Evolutionary conservation across 768 basidiomycete genomes (phyloP).

Genomic region (Nidula microcarpa): DNA sequence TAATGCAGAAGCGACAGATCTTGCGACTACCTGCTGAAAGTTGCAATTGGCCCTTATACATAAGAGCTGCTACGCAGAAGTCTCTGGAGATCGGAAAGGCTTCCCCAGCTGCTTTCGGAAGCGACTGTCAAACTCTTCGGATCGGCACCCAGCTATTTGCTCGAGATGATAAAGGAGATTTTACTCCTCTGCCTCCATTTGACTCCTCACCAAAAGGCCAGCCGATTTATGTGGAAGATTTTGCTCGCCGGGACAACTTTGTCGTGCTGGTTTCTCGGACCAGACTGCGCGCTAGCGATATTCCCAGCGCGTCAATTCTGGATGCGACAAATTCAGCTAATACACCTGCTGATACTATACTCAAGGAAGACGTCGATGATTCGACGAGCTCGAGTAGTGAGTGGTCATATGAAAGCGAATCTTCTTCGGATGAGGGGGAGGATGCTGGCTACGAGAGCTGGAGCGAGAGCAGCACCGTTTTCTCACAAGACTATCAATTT

Average conservation of each 20-base stretch:
- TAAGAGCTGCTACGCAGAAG: neutral
- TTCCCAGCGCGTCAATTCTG: neutral
- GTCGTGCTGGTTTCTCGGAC: neutral
- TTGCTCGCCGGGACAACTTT: neutral
- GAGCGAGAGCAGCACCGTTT: constrained; percentile 3
- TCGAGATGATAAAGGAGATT: neutral
- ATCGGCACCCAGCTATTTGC: constrained; percentile 6
- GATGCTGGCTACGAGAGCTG: neutral
- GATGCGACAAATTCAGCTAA: neutral
- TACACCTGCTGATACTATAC: neutral
- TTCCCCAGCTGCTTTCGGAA: constrained; percentile 2
- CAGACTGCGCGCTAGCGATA: neutral
- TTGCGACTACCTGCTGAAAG: neutral
- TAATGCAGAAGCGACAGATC: neutral
- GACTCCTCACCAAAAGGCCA: neutral
- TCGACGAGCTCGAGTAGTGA: neutral
- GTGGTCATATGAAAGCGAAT: neutral
- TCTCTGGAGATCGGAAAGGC: neutral
- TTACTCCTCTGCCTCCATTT: neutral
- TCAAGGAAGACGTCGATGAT: neutral
- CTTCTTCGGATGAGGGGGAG: neutral
- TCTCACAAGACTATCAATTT: constrained; percentile 1
- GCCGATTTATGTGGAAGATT: neutral
- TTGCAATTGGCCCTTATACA: neutral
- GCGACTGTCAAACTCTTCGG: constrained; percentile 2